Conservation (phyloP, 2,329 filamentous ascomycete species). For the Alternaria angustiovoidea region DNA sequence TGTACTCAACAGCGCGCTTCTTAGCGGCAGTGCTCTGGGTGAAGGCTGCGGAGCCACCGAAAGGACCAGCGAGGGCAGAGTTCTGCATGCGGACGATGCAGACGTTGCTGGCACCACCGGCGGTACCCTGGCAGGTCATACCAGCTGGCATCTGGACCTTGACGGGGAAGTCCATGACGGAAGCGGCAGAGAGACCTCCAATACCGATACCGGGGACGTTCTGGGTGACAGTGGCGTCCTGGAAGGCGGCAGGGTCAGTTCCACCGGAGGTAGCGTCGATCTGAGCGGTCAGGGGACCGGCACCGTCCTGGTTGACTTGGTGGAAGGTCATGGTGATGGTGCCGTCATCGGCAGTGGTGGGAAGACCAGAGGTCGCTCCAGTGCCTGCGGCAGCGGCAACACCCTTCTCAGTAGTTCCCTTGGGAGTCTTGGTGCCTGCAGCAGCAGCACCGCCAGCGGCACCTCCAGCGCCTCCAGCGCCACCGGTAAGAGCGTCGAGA, state of each 20-base stretch:
- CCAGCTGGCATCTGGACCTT: slow-evolving; percentile 71
- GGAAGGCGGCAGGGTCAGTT: slow-evolving; percentile 67
- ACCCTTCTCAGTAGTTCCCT: slow-evolving; percentile 59
- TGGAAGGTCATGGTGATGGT: slow-evolving; percentile 70
- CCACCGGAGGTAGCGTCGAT: slow-evolving; percentile 71
- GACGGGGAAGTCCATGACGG: slow-evolving; percentile 70
- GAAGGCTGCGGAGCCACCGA: slow-evolving; percentile 72
- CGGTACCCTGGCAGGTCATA: slow-evolving; percentile 70
- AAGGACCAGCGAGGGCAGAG: slow-evolving; percentile 68
- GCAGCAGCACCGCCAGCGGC: slow-evolving; percentile 14
- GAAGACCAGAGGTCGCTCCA: slow-evolving; percentile 64
- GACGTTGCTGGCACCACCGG: slow-evolving; percentile 67
- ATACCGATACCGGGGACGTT: slow-evolving; percentile 68
- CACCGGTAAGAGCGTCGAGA: slow-evolving; percentile 35
- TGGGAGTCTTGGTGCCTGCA: slow-evolving; percentile 58
- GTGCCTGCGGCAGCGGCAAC: slow-evolving; percentile 64
- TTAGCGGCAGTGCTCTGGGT: slow-evolving; percentile 65
- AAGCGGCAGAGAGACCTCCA: slow-evolving; percentile 65
- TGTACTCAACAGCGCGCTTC: slow-evolving; percentile 69
- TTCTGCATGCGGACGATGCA: slow-evolving; percentile 73
- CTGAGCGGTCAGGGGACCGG: slow-evolving; percentile 67
- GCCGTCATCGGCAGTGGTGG: slow-evolving; percentile 68
- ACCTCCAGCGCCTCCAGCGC: slow-evolving; percentile 8
- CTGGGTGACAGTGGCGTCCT: slow-evolving; percentile 65
- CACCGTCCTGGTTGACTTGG: slow-evolving; percentile 76